These are phyloP conservation scores for Sclerotinia minor DNA, from an alignment of 2,329 filamentous ascomycete genomes.

Conservation along the genomic window DNA sequence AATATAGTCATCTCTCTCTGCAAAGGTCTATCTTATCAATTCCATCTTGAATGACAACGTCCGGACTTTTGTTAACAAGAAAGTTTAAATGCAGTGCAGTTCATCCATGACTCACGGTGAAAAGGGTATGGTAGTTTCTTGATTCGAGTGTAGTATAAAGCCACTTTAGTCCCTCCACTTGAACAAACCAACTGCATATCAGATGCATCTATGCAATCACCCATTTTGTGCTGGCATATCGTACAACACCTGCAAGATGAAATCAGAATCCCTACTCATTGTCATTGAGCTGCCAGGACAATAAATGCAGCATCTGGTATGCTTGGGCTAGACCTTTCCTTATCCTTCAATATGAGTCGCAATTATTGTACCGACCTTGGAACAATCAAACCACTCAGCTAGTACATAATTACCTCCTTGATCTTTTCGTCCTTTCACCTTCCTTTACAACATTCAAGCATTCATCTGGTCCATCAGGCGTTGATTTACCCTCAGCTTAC, in stretches of 20 bases:
- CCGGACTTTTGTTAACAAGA: background rate
- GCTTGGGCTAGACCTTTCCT: background rate
- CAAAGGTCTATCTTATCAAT: background rate
- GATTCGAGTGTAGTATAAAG: background rate
- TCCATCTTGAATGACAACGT: background rate
- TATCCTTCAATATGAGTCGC: background rate
- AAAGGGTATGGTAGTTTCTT: background rate
- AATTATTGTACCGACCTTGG: background rate
- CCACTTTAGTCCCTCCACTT: background rate
- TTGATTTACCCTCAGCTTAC: background rate
- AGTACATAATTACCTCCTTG: too few relatives aligned
- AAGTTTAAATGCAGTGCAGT: background rate
- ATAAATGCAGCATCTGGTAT: background rate
- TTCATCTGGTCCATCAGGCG: background rate
- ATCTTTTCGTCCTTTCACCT: too few relatives aligned
- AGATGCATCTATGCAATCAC: background rate
- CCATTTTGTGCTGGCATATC: background rate
- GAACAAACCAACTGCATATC: background rate
- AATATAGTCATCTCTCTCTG: background rate
- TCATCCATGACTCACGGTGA: background rate
- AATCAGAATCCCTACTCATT: background rate
- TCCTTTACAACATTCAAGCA: too few relatives aligned
- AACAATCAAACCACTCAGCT: background rate
- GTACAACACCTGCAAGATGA: background rate
- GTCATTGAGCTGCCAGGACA: background rate